Evolutionary conservation across 2,329 filamentous ascomycete species (phyloP).

Genomic region (Nothophaeocryptopus gaeumannii): DNA sequence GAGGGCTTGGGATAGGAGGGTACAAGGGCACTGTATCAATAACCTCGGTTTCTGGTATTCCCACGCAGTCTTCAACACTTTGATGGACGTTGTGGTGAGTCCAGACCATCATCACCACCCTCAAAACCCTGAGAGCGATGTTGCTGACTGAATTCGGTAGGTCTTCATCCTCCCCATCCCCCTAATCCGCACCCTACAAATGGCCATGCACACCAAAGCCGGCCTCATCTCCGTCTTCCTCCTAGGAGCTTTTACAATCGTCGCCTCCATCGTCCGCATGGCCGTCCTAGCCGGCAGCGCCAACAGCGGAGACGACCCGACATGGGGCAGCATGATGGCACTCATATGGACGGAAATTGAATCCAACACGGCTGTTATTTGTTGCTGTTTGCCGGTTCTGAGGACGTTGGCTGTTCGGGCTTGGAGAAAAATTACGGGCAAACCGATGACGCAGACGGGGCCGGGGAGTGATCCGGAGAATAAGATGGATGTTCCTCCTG

Average conservation of each 20-base stretch:
- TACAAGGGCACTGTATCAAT: constrained; percentile 22
- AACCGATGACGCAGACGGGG: background rate
- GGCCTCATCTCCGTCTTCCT: constrained; percentile 27
- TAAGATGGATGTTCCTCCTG: constrained; percentile 2
- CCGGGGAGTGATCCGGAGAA: background rate
- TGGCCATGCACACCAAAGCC: constrained; percentile 21
- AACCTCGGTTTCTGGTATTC: constrained; percentile 28
- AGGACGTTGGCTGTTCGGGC: constrained; percentile 9
- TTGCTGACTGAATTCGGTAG: constrained; percentile 1
- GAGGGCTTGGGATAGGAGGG: constrained; percentile 21
- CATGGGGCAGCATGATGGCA: constrained; percentile 25
- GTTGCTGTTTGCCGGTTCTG: constrained; percentile 28
- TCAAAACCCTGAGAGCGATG: too few species aligned
- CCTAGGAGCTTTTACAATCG: constrained; percentile 29
- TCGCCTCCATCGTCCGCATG: constrained; percentile 29
- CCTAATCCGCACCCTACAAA: constrained; percentile 25
- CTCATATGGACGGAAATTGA: constrained; percentile 30
- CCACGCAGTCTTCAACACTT: constrained; percentile 29
- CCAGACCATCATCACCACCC: background rate
- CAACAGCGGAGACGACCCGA: constrained; percentile 20
- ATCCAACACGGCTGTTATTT: constrained; percentile 27
- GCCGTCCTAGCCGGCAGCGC: constrained; percentile 22
- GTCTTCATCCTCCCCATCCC: constrained; percentile 32
- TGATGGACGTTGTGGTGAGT: constrained; percentile 29
- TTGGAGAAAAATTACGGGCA: constrained; percentile 7